Percentiles rank a stretch among this genome's conserved stretches.
phyloP scores from a whole-genome alignment of 2,329 filamentous ascomycete species.

The Sordariomycetes sp. region DNA sequence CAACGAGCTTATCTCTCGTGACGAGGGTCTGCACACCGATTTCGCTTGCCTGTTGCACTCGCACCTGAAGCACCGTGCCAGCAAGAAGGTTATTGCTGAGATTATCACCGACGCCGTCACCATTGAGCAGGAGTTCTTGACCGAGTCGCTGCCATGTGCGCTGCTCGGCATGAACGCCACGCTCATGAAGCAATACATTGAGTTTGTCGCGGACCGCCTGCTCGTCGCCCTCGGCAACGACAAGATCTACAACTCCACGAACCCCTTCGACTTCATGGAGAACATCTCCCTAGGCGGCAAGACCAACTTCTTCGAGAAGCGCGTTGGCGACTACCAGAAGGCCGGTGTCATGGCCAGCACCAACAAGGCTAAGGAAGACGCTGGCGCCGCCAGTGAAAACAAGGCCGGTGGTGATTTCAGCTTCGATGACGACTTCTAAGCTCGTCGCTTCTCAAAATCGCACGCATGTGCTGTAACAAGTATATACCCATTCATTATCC shows the following conservation, averaged over 20 bases:
- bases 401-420: conserved; percentile 70
- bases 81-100: conserved; percentile 68
- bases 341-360: conserved; percentile 94
- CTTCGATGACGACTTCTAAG: conserved; percentile 96
- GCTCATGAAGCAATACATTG: conserved; percentile 99
- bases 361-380: conserved; percentile 58
- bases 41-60: conserved; percentile 97
- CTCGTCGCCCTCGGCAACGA: conserved; percentile 87
- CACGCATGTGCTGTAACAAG: too few relatives aligned
- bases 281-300: conserved; percentile 98
- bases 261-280: conserved; percentile 99
- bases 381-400: conserved; percentile 35
- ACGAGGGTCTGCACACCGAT: conserved; percentile 98
- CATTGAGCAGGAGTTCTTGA: conserved; percentile 97
- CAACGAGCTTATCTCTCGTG: conserved; percentile 98
- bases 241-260: conserved; percentile 85
- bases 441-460: conserved; percentile 8
- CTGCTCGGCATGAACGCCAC: conserved; percentile 96
- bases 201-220: conserved; percentile 96
- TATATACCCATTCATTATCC: conserved; percentile 3
- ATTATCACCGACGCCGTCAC: conserved; percentile 91
- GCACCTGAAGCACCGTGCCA: conserved; percentile 88
- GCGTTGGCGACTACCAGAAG: conserved; percentile 98
- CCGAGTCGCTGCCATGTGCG: conserved; percentile 84
- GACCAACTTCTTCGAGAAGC: conserved; percentile 99